Base-by-base conservation (phyloP, 108 stramenopile genomes). In the Stephanodiscus minutulus region DNA sequence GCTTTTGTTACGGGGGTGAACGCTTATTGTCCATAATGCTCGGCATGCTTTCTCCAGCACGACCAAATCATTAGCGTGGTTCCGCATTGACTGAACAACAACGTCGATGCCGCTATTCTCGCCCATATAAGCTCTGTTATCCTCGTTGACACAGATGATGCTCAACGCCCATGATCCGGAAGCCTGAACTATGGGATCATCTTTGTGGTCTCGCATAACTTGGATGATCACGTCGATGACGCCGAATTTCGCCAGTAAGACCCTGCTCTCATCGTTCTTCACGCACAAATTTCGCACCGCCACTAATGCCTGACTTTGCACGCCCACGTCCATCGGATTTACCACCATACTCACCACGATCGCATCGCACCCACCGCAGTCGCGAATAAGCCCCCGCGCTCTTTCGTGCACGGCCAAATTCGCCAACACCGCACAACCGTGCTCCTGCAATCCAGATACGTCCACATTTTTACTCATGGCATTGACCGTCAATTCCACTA, bases 301-400 rank as follows among this genome's bases (percentile, higher is more conserved):
- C 43, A 74, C 53, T 61, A 89, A 57, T 3, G 87, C 87, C 41
- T 80, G 73, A 37, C 77, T 77, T 36, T 87, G 87, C 11, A 92
- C 56, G 28, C 69, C 74, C 11, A 70, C 64, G 65, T 88, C 79
- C 49, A 73, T 62, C 2, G 85, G 81, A 73, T 92, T 83, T 82
- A 92, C 87, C 27, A 89, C 86, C 91, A 92, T 89, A 29, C 85
- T 68, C 17, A 87, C 76, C 3, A 86, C 82, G 13, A 89, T 78
- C 11, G 86, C 82, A 54, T 82, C 87, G 43, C 86, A 87, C 10
- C 79, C 87, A 20, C 87, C 86, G 44, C 44, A 57, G 7, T 81
- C 73, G 67, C 83, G 63, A 17, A 87, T 85, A 24, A 29, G 35
- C 36, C 76, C 79, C 60, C 83, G 39, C 18, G 84, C 76, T 1